phyloP scores from a whole-genome alignment of 345 rosid species.

The Sisymbrium altissimum region DNA sequence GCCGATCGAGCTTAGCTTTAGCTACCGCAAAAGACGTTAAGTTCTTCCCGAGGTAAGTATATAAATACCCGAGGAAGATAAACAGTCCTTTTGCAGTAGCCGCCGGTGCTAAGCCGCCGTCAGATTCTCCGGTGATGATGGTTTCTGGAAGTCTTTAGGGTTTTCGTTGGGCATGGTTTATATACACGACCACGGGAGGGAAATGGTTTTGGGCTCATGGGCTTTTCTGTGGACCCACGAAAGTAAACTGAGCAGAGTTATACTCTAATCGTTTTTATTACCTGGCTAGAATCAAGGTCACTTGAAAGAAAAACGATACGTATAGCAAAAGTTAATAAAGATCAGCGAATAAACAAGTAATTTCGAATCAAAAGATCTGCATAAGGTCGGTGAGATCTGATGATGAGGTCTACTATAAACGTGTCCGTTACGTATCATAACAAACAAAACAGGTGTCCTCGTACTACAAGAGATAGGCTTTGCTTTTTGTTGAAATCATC shows the following conservation, averaged over 20 bases:
- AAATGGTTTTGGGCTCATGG: slow-evolving; percentile 16
- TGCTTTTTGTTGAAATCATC: neutral
- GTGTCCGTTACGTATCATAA: slow-evolving; percentile 4
- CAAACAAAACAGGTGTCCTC: neutral
- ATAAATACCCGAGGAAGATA: neutral
- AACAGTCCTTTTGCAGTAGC: slow-evolving; percentile 27
- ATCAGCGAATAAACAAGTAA: neutral
- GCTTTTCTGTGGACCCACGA: slow-evolving; percentile 7
- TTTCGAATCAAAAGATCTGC: neutral
- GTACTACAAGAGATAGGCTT: neutral
- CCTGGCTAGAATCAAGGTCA: neutral
- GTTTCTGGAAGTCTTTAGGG: slow-evolving; percentile 8
- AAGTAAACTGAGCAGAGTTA: neutral
- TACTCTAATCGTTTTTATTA: neutral
- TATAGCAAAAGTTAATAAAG: neutral
- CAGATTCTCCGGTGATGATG: slow-evolving; percentile 20
- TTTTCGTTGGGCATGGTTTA: neutral
- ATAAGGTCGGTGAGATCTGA: slow-evolving; percentile 16
- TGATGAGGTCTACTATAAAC: neutral
- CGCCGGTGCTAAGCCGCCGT: slow-evolving; percentile 30
- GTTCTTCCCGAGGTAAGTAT: slow-evolving; percentile 5
- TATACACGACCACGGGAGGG: neutral
- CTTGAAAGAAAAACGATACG: neutral
- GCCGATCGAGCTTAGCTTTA: slow-evolving; percentile 1
- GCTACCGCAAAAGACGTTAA: slow-evolving; percentile 21